These are phyloP conservation scores for Daldinia concentrica DNA, from an alignment of 495 filamentous ascomycete genomes.

Conservation along the genomic window DNA sequence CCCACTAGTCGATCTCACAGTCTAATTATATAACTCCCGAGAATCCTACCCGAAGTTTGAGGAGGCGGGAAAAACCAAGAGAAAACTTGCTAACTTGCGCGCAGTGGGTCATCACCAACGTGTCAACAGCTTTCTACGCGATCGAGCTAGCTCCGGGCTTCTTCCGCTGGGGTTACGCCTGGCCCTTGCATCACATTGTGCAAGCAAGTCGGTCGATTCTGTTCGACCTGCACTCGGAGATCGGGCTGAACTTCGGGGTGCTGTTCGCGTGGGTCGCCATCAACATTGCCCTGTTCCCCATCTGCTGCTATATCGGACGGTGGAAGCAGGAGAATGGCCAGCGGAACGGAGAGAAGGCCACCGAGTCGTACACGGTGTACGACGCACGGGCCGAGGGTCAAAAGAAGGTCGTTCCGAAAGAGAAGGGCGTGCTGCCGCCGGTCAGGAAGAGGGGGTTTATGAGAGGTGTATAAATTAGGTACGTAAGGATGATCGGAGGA, in stretches of 20 bases:
- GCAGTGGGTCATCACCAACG: constrained; percentile 75
- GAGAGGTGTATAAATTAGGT: constrained; percentile 12
- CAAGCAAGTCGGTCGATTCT: constrained; percentile 69
- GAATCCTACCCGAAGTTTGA: background rate
- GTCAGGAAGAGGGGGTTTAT: constrained; percentile 41
- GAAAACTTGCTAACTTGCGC: constrained; percentile 7
- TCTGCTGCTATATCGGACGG: constrained; percentile 67
- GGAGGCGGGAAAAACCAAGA: background rate
- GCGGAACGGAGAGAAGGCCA: constrained; percentile 39
- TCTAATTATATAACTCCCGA: background rate
- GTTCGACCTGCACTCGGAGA: constrained; percentile 69
- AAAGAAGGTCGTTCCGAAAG: constrained; percentile 37
- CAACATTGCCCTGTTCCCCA: constrained; percentile 66
- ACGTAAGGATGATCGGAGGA: background rate
- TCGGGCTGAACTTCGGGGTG: constrained; percentile 72
- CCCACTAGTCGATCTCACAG: background rate
- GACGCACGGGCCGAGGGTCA: constrained; percentile 25
- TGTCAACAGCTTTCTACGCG: constrained; percentile 70
- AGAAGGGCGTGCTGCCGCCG: constrained; percentile 33
- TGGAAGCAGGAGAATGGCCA: constrained; percentile 62
- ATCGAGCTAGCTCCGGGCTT: constrained; percentile 67
- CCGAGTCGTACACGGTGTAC: constrained; percentile 31
- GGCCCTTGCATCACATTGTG: constrained; percentile 75
- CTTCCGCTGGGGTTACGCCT: constrained; percentile 75
- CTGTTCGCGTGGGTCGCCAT: constrained; percentile 68